A percentile compares a stretch with the other conserved stretches of the same genome.
phyloP scores from a whole-genome alignment of 1,139 yeast genomes.

The Fermentozyma sake region DNA sequence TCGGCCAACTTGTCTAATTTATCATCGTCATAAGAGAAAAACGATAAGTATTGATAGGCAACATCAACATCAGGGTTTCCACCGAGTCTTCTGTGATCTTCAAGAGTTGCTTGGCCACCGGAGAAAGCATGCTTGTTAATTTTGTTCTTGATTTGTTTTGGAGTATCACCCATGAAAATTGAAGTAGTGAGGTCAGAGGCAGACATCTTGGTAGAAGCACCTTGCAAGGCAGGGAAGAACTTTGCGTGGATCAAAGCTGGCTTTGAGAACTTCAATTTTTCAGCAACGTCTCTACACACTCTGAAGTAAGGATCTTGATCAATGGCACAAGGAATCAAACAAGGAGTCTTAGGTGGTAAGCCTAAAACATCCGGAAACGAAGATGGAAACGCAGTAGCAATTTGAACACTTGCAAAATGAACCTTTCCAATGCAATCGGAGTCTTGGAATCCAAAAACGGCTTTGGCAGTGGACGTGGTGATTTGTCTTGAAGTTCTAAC shows the following conservation, averaged over 20 bases:
- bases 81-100: slow-evolving; percentile 84
- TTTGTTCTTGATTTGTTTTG: slow-evolving; percentile 88
- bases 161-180: slow-evolving; percentile 91
- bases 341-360: slow-evolving; percentile 80
- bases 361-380: slow-evolving; percentile 94
- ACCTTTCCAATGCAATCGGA: slow-evolving; percentile 91
- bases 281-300: slow-evolving; percentile 96
- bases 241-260: slow-evolving; percentile 92
- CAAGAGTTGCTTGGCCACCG: slow-evolving; percentile 86
- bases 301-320: slow-evolving; percentile 99
- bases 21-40: slow-evolving; percentile 85
- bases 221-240: slow-evolving; percentile 98
- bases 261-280: slow-evolving; percentile 82
- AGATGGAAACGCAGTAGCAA: slow-evolving; percentile 92
- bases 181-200: slow-evolving; percentile 81
- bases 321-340: slow-evolving; percentile 97
- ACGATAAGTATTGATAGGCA: slow-evolving; percentile 86
- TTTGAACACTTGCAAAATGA: slow-evolving; percentile 95
- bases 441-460: slow-evolving; percentile 97
- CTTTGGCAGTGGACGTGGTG: slow-evolving; percentile 91
- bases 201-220: slow-evolving; percentile 95
- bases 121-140: slow-evolving; percentile 95
- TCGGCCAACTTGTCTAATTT: slow-evolving; percentile 60
- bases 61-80: slow-evolving; percentile 97
- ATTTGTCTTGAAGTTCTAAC: slow-evolving; percentile 93